Percentiles rank a stretch among this genome's conserved stretches.
Evolutionary conservation across 768 basidiomycete species (phyloP).

Genomic region (Kondoa malvinella): DNA sequence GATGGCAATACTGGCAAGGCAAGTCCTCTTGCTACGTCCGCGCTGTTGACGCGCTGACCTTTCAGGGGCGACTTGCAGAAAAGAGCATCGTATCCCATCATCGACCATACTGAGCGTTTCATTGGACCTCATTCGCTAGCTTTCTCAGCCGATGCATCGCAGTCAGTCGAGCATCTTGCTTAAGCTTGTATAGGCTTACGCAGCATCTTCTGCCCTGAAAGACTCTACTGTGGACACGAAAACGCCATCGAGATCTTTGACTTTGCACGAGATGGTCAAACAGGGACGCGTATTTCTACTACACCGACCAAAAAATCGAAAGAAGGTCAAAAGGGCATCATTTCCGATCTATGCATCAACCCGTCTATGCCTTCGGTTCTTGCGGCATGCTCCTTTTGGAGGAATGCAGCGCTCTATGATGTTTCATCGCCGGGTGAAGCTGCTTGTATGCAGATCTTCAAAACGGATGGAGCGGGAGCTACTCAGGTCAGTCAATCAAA

Average conservation of each 20-base stretch:
- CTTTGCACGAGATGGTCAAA: constrained; percentile 49
- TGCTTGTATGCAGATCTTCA: constrained; percentile 33
- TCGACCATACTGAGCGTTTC: constrained; percentile 84
- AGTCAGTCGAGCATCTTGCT: constrained; percentile 36
- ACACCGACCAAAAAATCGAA: constrained; percentile 59
- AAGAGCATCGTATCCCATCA: constrained; percentile 74
- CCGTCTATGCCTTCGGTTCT: constrained; percentile 47
- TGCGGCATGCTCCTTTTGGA: constrained; percentile 58
- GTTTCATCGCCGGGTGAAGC: constrained; percentile 43
- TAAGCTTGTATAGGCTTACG: not conserved
- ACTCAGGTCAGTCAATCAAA: constrained; percentile 20
- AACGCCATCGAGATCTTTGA: constrained; percentile 75
- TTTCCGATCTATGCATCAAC: constrained; percentile 67
- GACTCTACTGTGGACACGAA: constrained; percentile 74
- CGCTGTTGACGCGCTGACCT: constrained; percentile 7
- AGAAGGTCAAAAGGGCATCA: constrained; percentile 77
- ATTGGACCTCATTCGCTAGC: constrained; percentile 69
- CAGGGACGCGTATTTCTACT: constrained; percentile 50
- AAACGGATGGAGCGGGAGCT: constrained; percentile 10
- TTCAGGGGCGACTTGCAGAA: constrained; percentile 41
- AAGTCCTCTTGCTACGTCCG: not conserved
- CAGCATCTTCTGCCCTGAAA: constrained; percentile 26
- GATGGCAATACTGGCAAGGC: constrained; percentile 66
- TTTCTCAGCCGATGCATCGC: constrained; percentile 53
- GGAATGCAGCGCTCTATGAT: constrained; percentile 32